Conservation (phyloP, 495 filamentous ascomycete genomes). For the Stereocaulon alpinum region DNA sequence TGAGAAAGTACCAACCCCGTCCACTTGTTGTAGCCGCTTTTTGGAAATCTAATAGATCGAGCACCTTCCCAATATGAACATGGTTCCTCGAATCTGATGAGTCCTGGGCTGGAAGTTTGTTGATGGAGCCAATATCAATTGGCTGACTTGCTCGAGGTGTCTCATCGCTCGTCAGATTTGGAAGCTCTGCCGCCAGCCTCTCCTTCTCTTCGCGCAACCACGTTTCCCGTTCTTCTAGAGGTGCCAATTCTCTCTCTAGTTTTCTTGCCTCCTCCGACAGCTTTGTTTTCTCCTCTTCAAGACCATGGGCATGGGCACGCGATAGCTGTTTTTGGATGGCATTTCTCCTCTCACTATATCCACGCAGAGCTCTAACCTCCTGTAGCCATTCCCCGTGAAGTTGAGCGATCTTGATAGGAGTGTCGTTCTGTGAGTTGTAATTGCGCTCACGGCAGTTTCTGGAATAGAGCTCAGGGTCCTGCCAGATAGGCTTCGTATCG, state of each 20-base stretch:
- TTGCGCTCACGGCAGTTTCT: slow-evolving; percentile 79
- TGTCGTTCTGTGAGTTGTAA: slow-evolving; percentile 54
- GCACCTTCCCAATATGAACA: slow-evolving; percentile 69
- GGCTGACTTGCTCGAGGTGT: slow-evolving; percentile 63
- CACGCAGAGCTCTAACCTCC: slow-evolving; percentile 42
- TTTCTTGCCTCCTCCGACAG: slow-evolving; percentile 48
- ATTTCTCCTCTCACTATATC: slow-evolving; percentile 50
- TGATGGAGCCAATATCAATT: slow-evolving; percentile 57
- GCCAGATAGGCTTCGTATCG: slow-evolving; percentile 81
- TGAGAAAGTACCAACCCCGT: slow-evolving; percentile 95
- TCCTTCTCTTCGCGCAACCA: slow-evolving; percentile 56
- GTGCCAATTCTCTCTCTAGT: slow-evolving; percentile 55
- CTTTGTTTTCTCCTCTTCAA: background rate
- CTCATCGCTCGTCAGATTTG: slow-evolving; percentile 68
- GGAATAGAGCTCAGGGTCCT: slow-evolving; percentile 65
- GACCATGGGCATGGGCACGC: background rate
- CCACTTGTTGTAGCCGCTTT: slow-evolving; percentile 67
- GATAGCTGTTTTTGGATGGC: slow-evolving; percentile 21
- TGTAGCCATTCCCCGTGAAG: slow-evolving; percentile 57
- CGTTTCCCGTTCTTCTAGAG: slow-evolving; percentile 49
- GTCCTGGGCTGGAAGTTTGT: slow-evolving; percentile 42
- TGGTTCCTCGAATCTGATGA: slow-evolving; percentile 57
- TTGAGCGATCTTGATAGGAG: slow-evolving; percentile 58
- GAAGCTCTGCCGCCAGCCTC: slow-evolving; percentile 64
- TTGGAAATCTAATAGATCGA: slow-evolving; percentile 77